Evolutionary conservation across 129 eudicot genomes (phyloP).

Genomic region (Scalesia atractyloides): DNA sequence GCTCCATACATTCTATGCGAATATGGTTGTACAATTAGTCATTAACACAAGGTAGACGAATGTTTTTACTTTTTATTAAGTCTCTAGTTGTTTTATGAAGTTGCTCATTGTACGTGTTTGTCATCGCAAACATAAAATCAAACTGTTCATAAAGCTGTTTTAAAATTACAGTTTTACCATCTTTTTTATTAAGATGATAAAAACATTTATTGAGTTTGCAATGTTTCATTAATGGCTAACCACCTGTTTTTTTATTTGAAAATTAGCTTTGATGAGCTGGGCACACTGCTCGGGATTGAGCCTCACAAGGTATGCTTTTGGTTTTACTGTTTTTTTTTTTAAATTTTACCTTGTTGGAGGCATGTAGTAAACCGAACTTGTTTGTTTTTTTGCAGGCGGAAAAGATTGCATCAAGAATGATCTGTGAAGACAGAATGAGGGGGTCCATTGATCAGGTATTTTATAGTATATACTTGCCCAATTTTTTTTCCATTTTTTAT

Average conservation of each 20-base stretch:
- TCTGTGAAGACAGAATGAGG: slow-evolving; percentile 94
- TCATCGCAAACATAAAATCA: background rate
- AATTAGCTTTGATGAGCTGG: slow-evolving; percentile 88
- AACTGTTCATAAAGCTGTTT: background rate
- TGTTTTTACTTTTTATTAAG: background rate
- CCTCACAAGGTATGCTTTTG: slow-evolving; percentile 77
- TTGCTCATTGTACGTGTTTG: background rate
- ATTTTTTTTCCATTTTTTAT: background rate
- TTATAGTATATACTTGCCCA: slow-evolving; percentile 1
- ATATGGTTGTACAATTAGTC: background rate
- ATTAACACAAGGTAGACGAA: background rate
- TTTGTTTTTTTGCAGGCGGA: slow-evolving; percentile 69
- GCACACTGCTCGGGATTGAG: slow-evolving; percentile 88
- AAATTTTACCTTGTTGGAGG: background rate
- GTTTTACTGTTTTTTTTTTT: background rate
- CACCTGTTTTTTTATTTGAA: slow-evolving; percentile 1
- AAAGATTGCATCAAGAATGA: slow-evolving; percentile 98
- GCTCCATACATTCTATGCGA: background rate
- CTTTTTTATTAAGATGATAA: background rate
- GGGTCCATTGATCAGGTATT: slow-evolving; percentile 97
- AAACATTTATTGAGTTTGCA: background rate
- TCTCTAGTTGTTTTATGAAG: background rate
- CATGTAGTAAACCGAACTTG: slow-evolving; percentile 7
- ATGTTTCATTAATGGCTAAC: background rate
- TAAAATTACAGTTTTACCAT: background rate